Conservation (phyloP, 768 basidiomycete genomes). For the Leccinum obscurum region DNA sequence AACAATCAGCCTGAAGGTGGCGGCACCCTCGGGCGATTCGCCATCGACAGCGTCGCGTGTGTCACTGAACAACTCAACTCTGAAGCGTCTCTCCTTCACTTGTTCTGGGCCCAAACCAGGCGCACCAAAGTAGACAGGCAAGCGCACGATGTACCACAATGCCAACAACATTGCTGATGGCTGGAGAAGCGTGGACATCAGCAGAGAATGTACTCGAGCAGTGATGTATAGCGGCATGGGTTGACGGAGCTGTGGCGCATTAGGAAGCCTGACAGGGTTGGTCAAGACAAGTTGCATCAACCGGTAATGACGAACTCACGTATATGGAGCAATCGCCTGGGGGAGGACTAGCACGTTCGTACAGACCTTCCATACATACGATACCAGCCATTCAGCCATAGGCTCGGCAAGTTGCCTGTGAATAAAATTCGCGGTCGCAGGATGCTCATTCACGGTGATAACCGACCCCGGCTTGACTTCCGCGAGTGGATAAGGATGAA, state of each 20-base stretch:
- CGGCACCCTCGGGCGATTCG: conserved; percentile 54
- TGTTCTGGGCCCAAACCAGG: conserved; percentile 50
- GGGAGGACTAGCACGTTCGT: conserved; percentile 69
- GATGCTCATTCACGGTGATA: conserved; percentile 41
- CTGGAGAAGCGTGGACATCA: conserved; percentile 78
- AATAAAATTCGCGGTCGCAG: conserved; percentile 41
- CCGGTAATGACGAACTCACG: conserved; percentile 43
- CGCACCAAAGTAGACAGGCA: conserved; percentile 68
- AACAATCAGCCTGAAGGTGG: conserved; percentile 72
- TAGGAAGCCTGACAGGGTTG: conserved; percentile 24
- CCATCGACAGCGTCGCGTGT: conserved; percentile 39
- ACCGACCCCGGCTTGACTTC: conserved; percentile 29
- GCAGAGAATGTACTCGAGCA: conserved; percentile 64
- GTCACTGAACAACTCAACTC: conserved; percentile 61
- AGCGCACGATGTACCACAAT: conserved; percentile 78
- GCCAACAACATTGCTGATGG: conserved; percentile 79
- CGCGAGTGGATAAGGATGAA: conserved; percentile 17
- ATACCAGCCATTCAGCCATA: conserved; percentile 75
- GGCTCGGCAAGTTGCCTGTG: conserved; percentile 79
- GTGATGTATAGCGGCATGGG: conserved; percentile 49
- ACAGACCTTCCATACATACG: conserved; percentile 81
- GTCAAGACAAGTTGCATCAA: conserved; percentile 13
- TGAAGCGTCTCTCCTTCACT: conserved; percentile 62
- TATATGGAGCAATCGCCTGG: conserved; percentile 48
- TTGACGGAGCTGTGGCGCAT: conserved; percentile 34